Conservation (phyloP, 257 asterid genomes). For the Euphrasia confusa region DNA sequence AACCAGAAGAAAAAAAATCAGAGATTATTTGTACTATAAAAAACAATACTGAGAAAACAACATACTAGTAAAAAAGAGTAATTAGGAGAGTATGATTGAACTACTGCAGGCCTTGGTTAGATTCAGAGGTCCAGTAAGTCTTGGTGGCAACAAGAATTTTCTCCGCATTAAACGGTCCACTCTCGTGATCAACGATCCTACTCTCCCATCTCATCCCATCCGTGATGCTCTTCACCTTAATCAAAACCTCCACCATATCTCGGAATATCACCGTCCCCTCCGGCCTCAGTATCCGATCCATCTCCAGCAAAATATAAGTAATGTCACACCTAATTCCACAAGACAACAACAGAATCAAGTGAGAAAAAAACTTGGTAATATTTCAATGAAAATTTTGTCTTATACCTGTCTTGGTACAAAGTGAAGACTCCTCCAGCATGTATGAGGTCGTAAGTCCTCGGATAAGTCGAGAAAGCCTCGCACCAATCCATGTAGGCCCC, state of each 20-base stretch:
- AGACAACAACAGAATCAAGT: too few species aligned
- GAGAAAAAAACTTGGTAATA: too few species aligned
- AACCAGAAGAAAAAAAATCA: too few species aligned
- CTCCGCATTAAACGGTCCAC: constrained; percentile 83
- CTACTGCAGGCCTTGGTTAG: constrained; percentile 22
- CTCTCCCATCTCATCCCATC: constrained; percentile 96
- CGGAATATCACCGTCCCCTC: constrained; percentile 77
- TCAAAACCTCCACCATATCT: constrained; percentile 67
- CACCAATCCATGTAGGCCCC: constrained; percentile 93
- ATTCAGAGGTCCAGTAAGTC: constrained; percentile 76
- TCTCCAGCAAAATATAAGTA: constrained; percentile 69
- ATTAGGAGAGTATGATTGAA: too few species aligned
- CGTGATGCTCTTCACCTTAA: constrained; percentile 57
- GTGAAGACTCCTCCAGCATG: constrained; percentile 71
- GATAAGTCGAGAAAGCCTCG: constrained; percentile 94
- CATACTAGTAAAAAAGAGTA: too few species aligned
- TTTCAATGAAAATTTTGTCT: too few species aligned
- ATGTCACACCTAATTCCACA: constrained; percentile 64
- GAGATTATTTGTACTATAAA: too few species aligned
- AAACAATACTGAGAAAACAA: too few species aligned
- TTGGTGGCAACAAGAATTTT: constrained; percentile 75
- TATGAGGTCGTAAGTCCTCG: constrained; percentile 89
- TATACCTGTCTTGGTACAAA: constrained; percentile 63
- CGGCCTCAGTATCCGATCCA: constrained; percentile 88
- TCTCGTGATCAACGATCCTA: constrained; percentile 78